Evolutionary conservation across 2,329 filamentous ascomycete genomes (phyloP).

Genomic region (Pseudocercospora musae): DNA sequence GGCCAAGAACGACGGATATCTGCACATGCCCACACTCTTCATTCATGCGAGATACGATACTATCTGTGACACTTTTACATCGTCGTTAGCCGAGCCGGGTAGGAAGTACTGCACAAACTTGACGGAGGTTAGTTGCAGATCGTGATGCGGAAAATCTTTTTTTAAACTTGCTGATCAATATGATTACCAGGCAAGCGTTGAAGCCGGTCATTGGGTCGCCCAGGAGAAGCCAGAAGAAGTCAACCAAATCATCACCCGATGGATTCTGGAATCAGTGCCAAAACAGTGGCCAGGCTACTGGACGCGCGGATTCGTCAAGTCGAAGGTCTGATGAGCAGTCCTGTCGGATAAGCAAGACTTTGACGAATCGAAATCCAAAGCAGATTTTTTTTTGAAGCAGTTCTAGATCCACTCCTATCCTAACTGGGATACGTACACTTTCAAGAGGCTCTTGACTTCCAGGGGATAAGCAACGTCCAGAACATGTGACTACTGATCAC

Average conservation of each 20-base stretch:
- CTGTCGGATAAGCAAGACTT: not conserved
- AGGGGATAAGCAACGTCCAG: not conserved
- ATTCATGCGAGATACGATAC: conserved; percentile 41
- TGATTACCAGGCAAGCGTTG: conserved; percentile 4
- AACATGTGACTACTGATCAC: not conserved
- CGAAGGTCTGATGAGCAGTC: conserved; percentile 1
- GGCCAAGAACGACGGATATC: conserved; percentile 33
- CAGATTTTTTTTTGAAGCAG: not conserved
- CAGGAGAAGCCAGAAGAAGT: conserved; percentile 29
- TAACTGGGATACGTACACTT: not conserved
- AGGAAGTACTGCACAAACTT: conserved; percentile 38
- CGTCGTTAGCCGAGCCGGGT: conserved; percentile 37
- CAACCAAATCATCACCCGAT: conserved; percentile 25
- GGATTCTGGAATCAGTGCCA: conserved; percentile 24
- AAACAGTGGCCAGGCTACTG: conserved; percentile 25
- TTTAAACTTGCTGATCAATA: not conserved
- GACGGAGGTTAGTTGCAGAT: conserved; percentile 43
- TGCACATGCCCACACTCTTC: conserved; percentile 39
- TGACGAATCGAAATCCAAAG: not conserved
- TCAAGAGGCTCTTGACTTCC: not conserved
- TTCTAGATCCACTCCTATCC: not conserved
- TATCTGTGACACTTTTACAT: conserved; percentile 37
- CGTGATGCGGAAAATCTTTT: too few relatives aligned
- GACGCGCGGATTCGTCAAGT: conserved; percentile 16
- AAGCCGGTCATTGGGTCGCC: conserved; percentile 29